Evolutionary conservation across 768 basidiomycete species (phyloP), one percentile per base, ranked within the genome.

Genomic region (Tremella mesenterica): DNA sequence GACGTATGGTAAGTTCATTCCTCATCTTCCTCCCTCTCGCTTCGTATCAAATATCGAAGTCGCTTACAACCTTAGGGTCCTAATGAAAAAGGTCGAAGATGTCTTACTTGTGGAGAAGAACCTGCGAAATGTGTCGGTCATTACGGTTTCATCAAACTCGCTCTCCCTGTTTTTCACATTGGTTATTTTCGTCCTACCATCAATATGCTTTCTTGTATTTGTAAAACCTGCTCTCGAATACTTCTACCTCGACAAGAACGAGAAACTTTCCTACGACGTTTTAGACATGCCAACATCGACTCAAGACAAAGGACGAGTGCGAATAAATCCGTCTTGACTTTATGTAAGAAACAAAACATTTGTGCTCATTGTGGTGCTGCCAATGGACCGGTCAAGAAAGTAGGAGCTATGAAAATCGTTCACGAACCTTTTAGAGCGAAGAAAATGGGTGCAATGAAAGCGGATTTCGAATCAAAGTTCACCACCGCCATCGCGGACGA

Each of bases 111-210:
- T 66, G 89, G 89, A 7, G 81, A 90, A 58, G 83, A 81, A 16
- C 84, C 88, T 26, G 86, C 90, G 2, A 89, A 95, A 57, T 99
- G 95, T 70, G 92, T 95, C 21, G 95, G 95, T 1, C 95, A 99
- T 73, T 97, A 95, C 71, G 92, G 92, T 4, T 97, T 97, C 75
- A 96, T 99, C 76, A 96, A 95, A 74, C 80, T 99, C 38, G 83
- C 85, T 28, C 83, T 99, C 18, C 95, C 95, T 0, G 92, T 97
- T 18, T 99, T 97, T 73, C 95, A 99, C 71, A 89, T 97, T 52
- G 95, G 95, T 6, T 99, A 89, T 75, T 97, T 99, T 78, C 88
- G 91, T 71, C 91, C 96, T 62, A 88, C 86, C 16, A 89, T 97
- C 54, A 81, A 81, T 23, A 85, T 97, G 59, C 80, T 97, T 1